Conservation (phyloP, 2,329 filamentous ascomycete genomes). For the Alternaria brassicae region DNA sequence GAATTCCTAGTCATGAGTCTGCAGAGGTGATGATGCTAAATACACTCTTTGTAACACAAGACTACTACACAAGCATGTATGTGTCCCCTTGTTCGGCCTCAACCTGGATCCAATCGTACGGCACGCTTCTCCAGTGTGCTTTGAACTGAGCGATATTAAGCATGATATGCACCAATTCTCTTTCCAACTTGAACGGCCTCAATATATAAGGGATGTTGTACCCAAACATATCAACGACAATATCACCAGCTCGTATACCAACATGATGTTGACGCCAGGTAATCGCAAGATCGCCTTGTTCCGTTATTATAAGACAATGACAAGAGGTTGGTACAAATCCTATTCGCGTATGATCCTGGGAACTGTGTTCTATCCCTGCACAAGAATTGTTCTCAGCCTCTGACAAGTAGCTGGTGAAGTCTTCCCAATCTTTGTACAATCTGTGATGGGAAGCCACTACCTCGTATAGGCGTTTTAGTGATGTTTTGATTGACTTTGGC, state of each 20-base stretch:
- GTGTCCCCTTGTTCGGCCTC: neutral
- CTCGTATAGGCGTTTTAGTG: neutral
- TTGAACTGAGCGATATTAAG: neutral
- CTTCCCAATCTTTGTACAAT: neutral
- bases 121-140: neutral
- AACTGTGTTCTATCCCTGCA: too few relatives aligned
- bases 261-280: neutral
- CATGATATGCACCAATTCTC: neutral
- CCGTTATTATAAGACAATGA: neutral
- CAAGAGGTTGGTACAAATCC: too few relatives aligned
- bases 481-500: rapidly evolving
- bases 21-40: neutral
- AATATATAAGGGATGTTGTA: neutral
- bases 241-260: neutral
- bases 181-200: neutral
- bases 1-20: neutral
- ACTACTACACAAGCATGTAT: neutral
- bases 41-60: neutral
- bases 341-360: too few relatives aligned
- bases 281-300: neutral
- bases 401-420: neutral
- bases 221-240: neutral
- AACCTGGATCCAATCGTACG: neutral
- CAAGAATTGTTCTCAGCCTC: neutral
- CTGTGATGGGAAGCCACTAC: neutral